phyloP scores from a whole-genome alignment of 148 eudicot species.

The Pouteria glomerata region DNA sequence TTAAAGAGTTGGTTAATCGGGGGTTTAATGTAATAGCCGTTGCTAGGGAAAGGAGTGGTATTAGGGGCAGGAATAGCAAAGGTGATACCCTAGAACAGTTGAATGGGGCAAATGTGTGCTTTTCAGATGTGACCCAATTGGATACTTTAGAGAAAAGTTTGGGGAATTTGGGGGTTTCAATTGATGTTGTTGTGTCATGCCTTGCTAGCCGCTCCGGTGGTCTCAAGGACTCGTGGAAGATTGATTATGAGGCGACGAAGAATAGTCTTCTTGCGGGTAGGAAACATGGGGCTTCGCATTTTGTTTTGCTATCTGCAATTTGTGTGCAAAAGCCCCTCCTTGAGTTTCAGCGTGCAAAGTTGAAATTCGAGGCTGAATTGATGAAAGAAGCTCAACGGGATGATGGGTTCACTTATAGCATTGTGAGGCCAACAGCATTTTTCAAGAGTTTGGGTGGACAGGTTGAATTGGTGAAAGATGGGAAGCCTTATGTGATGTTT shows the following conservation, averaged over 20 bases:
- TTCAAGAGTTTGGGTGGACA: conserved; percentile 98
- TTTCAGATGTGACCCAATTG: conserved; percentile 82
- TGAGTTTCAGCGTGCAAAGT: conserved; percentile 83
- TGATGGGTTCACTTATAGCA: conserved; percentile 60
- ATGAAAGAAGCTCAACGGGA: conserved; percentile 52
- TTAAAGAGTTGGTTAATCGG: conserved; percentile 62
- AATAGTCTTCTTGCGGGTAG: conserved; percentile 74
- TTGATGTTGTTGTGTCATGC: conserved; percentile 95
- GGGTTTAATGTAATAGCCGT: conserved; percentile 89
- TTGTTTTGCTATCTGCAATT: conserved; percentile 83
- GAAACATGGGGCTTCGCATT: conserved; percentile 70
- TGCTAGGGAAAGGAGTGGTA: conserved; percentile 86
- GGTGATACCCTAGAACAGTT: conserved; percentile 61
- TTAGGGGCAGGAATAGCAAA: conserved; percentile 54
- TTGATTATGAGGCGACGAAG: conserved; percentile 87
- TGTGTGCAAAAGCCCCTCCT: conserved; percentile 96
- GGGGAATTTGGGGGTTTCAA: conserved; percentile 40
- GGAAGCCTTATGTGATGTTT: conserved; percentile 97
- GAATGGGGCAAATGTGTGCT: conserved; percentile 73
- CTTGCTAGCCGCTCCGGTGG: conserved; percentile 87
- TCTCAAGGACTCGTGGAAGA: conserved; percentile 77
- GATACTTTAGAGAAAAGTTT: conserved; percentile 52
- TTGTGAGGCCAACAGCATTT: conserved; percentile 96
- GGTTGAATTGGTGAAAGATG: conserved; percentile 84
- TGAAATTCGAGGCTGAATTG: conserved; percentile 86